Base-by-base conservation (phyloP, 768 basidiomycete genomes). In the Leccinum subtestaceum region DNA sequence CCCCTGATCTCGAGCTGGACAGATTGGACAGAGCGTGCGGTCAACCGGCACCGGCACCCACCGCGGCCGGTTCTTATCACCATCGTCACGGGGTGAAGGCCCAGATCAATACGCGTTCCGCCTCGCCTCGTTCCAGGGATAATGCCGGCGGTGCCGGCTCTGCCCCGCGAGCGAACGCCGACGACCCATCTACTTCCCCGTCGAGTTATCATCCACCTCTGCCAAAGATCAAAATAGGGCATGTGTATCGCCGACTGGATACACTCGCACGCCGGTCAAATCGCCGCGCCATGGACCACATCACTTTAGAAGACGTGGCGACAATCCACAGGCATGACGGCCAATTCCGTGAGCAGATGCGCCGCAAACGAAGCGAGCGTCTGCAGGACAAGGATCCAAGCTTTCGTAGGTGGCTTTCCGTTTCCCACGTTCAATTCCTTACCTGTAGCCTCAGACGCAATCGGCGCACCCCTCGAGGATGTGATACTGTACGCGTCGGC, bases 381-480 rank as follows among this genome's bases (percentile, higher is more conserved):
- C 29, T 63, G 31, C 61, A 66, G n/a, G 62, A 65, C 36, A 66
- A 31, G 43, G 70, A 70, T 40, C 56, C 64, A 7, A 62, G 36
- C 36, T 72, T 72, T 57, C 66, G 72, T 72, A 59, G 15, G 72
- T 68, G 23, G 51, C 52, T 53, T 59, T 7, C 2, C 19, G 2
- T 2, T 1, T 2, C 10, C 8, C 10, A 38, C 27, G 23, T 43
- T 4, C 23, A 3, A 2, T 0, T 47, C 4, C 51, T 51, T 7
- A 58, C 29, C 3, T 46, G 10, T 1, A 11, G 4, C 11, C 45
- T 11, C 52, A 79, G 79, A 69, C 27, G 71, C 73, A 8, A 75
- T 79, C 52, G 77, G 75, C 0, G 63, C 72, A n/a, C 64, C 75
- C 1, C 65, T 79, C 46, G 67, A 71, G 15, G 71, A 76, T 17